Evolutionary conservation across 2,329 filamentous ascomycete species (phyloP).

Genomic region (Trichoderma gracile): DNA sequence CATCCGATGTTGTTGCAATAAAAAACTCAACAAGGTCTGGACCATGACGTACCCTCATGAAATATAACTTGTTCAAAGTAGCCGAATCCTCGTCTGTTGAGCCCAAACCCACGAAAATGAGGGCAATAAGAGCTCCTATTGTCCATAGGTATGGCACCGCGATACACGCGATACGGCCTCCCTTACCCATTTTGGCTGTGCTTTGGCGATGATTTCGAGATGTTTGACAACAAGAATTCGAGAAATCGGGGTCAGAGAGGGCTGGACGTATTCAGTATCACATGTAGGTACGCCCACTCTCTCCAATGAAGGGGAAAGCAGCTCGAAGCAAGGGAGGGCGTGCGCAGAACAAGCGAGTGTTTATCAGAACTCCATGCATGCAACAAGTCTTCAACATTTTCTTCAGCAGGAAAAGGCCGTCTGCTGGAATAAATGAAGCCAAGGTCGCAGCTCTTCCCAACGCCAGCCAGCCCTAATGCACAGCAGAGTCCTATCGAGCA

Average conservation of each 20-base stretch:
- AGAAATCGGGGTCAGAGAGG: background rate
- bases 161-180: constrained; percentile 9
- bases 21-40: too few species aligned
- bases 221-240: background rate
- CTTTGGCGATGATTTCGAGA: background rate
- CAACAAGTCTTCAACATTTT: background rate
- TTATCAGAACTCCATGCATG: background rate
- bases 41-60: constrained; percentile 13
- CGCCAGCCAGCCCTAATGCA: background rate
- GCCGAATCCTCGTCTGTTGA: constrained; percentile 16
- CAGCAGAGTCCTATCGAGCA: background rate
- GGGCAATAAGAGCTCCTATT: constrained; percentile 10
- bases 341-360: background rate
- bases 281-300: background rate
- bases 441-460: background rate
- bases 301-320: background rate
- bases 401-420: background rate
- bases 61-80: constrained; percentile 3
- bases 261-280: background rate
- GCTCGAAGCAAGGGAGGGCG: background rate
- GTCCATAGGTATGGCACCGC: constrained; percentile 17
- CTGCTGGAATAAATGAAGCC: constrained; percentile 13
- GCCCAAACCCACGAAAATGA: constrained; percentile 19
- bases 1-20: too few species aligned
- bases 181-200: constrained; percentile 6